Evolutionary conservation across 176 grass and related monocot species (phyloP), one percentile per base, ranked within the genome.

Genomic region (Oryza brachyantha): DNA sequence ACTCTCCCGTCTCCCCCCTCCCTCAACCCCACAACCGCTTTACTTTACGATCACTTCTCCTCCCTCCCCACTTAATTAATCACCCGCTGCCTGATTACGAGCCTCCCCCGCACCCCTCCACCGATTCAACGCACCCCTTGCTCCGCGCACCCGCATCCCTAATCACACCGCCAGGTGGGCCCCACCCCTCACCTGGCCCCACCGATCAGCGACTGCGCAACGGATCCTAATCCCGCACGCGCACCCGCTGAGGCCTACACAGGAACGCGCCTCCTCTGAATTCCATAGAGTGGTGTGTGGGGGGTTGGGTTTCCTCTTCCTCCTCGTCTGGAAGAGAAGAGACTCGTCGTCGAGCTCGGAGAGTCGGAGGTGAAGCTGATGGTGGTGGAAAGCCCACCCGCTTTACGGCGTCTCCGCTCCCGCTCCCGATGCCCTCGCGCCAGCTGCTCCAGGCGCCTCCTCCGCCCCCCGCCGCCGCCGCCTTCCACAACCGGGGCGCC

Each of bases 341-440:
- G n/a, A n/a, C n/a, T n/a, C n/a, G 27, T 7, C 37, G 37, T 63
- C 45, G 45, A 34, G 29, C 61, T 75, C 17, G 1, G 0, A 7
- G 35, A 28, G 13, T 0, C 42, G 42, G 42, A 45, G 13, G 42
- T 45, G n/a, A 10, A 25, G 75, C 61, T 54, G 29, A 82, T 77
- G 66, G 80, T 81, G 85, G 80, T 81, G 85, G 79, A 88, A 88
- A 91, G 72, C 19, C 85, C 1, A 67, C 24, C 37, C 58, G 54
- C 85, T 91, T 91, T 78, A 24, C 57, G 37, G 26, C 59, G 12
- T 22, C 39, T 13, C 54, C 43, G 0, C 32, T 58, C 41, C 31
- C 43, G 1, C 29, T 48, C 10, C n/a, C 36, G 64, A 88, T 91
- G 89, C 85, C 89, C 72, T 88, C 89, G 45, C 85, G 89, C 81